Evolutionary conservation across 208 protist genomes (phyloP).

Genomic region (Sergeia podlipaevii): DNA sequence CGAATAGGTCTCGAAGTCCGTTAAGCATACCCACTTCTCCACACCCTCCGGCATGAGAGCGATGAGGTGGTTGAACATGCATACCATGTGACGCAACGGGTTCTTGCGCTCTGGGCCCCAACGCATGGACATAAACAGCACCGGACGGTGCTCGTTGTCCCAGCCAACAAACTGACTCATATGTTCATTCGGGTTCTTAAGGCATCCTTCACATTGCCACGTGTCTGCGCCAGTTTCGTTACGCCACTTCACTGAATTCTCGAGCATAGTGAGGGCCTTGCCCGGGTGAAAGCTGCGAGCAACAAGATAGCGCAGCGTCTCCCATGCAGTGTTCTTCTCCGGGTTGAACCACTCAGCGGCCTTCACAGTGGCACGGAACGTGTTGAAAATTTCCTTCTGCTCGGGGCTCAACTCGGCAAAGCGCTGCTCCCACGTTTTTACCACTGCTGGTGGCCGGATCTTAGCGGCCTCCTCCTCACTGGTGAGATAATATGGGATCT

Average conservation of each 20-base stretch:
- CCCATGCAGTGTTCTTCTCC: constrained; percentile 54
- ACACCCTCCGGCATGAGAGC: constrained; percentile 78
- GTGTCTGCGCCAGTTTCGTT: constrained; percentile 47
- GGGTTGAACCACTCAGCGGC: constrained; percentile 53
- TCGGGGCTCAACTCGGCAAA: constrained; percentile 38
- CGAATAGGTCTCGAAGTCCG: constrained; percentile 84
- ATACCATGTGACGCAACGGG: constrained; percentile 67
- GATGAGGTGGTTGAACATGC: constrained; percentile 64
- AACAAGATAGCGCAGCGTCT: constrained; percentile 61
- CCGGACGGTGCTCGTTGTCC: constrained; percentile 65
- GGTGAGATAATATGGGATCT: constrained; percentile 75
- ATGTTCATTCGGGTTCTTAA: constrained; percentile 65
- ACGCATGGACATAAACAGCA: constrained; percentile 85
- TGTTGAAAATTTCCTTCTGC: constrained; percentile 26
- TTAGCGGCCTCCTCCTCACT: constrained; percentile 44
- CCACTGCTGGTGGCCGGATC: constrained; percentile 63
- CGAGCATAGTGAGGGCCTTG: constrained; percentile 66
- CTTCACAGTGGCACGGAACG: constrained; percentile 39
- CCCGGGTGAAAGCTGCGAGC: constrained; percentile 61
- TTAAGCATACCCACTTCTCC: constrained; percentile 82
- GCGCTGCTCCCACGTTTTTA: constrained; percentile 76
- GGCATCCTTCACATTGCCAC: constrained; percentile 52
- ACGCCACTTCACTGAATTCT: constrained; percentile 65
- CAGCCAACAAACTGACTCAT: constrained; percentile 81
- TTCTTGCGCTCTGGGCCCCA: constrained; percentile 74